Conservation (phyloP, 345 rosid species). For the Melaleuca quinquenervia region DNA sequence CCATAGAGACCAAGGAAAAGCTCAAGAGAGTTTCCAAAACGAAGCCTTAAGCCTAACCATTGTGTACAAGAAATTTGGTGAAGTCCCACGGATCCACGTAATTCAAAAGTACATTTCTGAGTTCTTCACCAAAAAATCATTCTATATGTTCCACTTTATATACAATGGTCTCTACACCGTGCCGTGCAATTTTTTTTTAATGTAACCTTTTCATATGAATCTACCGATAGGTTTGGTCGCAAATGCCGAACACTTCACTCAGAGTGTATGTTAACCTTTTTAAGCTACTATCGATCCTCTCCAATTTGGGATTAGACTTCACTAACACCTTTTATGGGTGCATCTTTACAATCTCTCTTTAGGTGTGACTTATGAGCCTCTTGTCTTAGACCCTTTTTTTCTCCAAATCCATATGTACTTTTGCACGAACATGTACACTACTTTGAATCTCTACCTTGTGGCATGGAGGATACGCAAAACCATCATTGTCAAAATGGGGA, state of each 20-base stretch:
- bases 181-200: neutral
- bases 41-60: too few relatives aligned
- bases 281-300: neutral
- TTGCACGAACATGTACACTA: neutral
- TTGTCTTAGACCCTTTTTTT: neutral
- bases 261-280: neutral
- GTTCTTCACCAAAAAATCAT: too few relatives aligned
- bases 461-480: accelerated
- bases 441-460: neutral
- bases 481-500: neutral
- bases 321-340: neutral
- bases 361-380: neutral
- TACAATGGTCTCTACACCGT: neutral
- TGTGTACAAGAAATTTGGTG: too few relatives aligned
- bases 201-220: neutral
- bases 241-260: neutral
- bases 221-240: neutral
- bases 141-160: too few relatives aligned
- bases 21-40: too few relatives aligned
- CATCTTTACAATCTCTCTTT: neutral
- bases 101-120: too few relatives aligned
- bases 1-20: too few relatives aligned
- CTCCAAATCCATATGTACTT: neutral
- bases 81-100: too few relatives aligned
- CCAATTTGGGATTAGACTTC: neutral